phyloP scores from a whole-genome alignment of 352 stramenopile species.

The Pythium biforme region DNA sequence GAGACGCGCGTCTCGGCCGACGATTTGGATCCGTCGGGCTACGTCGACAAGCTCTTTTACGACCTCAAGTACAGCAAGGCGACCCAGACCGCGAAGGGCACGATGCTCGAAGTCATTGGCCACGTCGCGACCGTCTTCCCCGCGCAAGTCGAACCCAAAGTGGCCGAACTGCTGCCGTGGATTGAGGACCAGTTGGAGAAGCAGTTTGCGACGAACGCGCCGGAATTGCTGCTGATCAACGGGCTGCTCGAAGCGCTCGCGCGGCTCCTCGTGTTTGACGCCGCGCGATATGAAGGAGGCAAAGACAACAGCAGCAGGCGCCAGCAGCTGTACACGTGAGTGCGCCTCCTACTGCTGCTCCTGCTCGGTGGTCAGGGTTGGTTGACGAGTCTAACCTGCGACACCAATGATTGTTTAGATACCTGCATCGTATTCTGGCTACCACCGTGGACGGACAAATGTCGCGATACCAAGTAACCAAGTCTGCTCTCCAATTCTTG shows the following conservation, averaged over 20 bases:
- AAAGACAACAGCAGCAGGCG: constrained; percentile 31
- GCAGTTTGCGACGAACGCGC: constrained; percentile 60
- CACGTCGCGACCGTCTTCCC: constrained; percentile 58
- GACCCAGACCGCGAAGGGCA: constrained; percentile 65
- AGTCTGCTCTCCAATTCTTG: constrained; percentile 54
- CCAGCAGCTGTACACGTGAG: constrained; percentile 71
- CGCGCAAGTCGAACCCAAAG: constrained; percentile 28
- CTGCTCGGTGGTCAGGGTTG: neutral
- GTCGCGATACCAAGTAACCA: constrained; percentile 68
- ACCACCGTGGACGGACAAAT: constrained; percentile 62
- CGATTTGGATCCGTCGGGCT: constrained; percentile 49
- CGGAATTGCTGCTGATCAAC: constrained; percentile 77
- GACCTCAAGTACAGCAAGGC: constrained; percentile 76
- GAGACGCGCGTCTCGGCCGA: constrained; percentile 33
- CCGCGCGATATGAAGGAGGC: constrained; percentile 38
- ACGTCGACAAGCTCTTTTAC: constrained; percentile 70
- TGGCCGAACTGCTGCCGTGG: constrained; percentile 50
- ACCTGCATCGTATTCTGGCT: constrained; percentile 56
- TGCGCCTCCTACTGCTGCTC: neutral
- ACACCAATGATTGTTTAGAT: constrained; percentile 30
- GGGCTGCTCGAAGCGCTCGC: constrained; percentile 63
- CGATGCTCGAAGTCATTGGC: constrained; percentile 65
- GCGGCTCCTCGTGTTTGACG: constrained; percentile 51
- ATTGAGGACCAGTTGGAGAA: constrained; percentile 72
- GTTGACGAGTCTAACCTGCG: neutral